These are phyloP conservation scores for Byssochlamys sp. DNA, from an alignment of 2,329 filamentous ascomycete species.

Conservation along the genomic window DNA sequence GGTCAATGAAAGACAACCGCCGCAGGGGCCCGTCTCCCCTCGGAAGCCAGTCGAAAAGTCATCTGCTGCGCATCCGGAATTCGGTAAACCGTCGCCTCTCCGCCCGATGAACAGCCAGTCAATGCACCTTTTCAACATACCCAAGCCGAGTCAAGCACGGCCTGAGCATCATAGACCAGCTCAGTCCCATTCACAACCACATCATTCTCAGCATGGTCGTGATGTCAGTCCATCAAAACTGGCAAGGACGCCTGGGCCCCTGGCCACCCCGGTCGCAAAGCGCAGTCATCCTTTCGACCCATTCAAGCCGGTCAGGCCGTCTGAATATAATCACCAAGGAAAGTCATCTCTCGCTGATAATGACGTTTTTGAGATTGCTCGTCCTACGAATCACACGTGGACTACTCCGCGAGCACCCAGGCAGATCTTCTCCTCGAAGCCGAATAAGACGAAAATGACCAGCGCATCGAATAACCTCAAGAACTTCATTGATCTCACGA, in stretches of 20 bases:
- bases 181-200: constrained; percentile 13
- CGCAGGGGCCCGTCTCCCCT: constrained; percentile 26
- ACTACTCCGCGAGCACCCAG: constrained; percentile 43
- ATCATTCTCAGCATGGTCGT: constrained; percentile 7
- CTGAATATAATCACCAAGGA: constrained; percentile 25
- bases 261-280: neutral
- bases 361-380: constrained; percentile 36
- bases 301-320: constrained; percentile 30
- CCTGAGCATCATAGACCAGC: constrained; percentile 42
- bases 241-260: neutral
- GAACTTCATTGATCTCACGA: constrained; percentile 43
- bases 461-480: constrained; percentile 36
- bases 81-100: constrained; percentile 51
- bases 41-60: constrained; percentile 27
- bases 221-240: neutral
- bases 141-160: constrained; percentile 39
- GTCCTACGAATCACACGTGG: constrained; percentile 40
- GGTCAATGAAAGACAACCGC: constrained; percentile 44
- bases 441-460: constrained; percentile 27
- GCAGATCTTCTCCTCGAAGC: constrained; percentile 46
- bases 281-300: constrained; percentile 28
- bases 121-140: constrained; percentile 44
- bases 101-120: constrained; percentile 35
- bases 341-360: constrained; percentile 16
- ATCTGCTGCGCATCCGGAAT: constrained; percentile 39